These are phyloP conservation scores for Balansia obtecta DNA, from an alignment of 2,329 filamentous ascomycete species.

Conservation along the genomic window DNA sequence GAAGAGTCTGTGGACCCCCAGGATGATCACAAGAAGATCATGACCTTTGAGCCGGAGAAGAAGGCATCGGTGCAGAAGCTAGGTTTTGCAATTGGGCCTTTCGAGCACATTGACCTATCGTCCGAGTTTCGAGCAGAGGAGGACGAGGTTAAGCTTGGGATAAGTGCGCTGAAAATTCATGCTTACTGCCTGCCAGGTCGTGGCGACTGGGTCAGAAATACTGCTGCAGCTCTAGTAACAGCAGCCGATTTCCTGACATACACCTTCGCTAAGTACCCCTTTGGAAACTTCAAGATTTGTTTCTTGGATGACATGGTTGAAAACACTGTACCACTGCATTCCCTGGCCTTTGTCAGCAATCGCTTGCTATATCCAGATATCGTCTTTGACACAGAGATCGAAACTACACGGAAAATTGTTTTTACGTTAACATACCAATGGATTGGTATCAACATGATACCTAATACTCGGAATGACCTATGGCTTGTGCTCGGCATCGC, in stretches of 20 bases:
- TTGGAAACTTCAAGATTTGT: conserved; percentile 81
- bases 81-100: conserved; percentile 87
- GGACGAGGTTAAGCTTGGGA: conserved; percentile 80
- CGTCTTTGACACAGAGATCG: conserved; percentile 74
- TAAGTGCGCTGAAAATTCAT: conserved; percentile 77
- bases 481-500: conserved; percentile 88
- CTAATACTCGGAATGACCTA: conserved; percentile 65
- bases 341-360: conserved; percentile 77
- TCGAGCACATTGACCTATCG: conserved; percentile 78
- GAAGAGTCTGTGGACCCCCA: conserved; percentile 69
- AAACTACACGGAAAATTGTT: conserved; percentile 67
- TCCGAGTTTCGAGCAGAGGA: conserved; percentile 81
- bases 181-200: conserved; percentile 84
- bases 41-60: conserved; percentile 67
- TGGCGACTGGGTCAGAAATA: conserved; percentile 71
- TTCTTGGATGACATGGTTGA: conserved; percentile 82
- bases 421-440: conserved; percentile 84
- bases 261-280: conserved; percentile 82
- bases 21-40: conserved; percentile 74
- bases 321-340: conserved; percentile 67
- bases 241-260: conserved; percentile 87
- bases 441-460: conserved; percentile 85
- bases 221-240: conserved; percentile 70
- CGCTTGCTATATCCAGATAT: conserved; percentile 74
- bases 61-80: conserved; percentile 78